These are phyloP conservation scores for Globisporangium barbulae DNA, from an alignment of 352 stramenopile genomes.

Conservation along the genomic window DNA sequence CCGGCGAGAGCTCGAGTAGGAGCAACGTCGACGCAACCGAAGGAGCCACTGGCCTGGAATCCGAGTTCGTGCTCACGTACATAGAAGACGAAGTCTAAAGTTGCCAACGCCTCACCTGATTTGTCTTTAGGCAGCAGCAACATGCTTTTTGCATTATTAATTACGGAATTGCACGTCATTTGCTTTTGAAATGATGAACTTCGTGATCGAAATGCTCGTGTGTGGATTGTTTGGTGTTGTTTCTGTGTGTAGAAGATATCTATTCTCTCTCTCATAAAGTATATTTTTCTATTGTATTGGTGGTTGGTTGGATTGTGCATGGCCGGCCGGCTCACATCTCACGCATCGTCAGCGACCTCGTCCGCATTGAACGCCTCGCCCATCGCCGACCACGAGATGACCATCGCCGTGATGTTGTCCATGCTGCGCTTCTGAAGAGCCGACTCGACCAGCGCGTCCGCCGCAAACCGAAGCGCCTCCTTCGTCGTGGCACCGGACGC, in stretches of 20 bases:
- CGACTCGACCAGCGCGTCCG: slow-evolving; percentile 61
- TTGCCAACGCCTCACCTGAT: not conserved
- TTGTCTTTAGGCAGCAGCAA: slow-evolving; percentile 7
- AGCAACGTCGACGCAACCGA: slow-evolving; percentile 11
- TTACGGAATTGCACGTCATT: slow-evolving; percentile 1
- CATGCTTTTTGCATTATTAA: not conserved
- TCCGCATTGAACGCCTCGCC: slow-evolving; percentile 16
- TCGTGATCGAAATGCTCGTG: not conserved
- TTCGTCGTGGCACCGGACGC: slow-evolving; percentile 26
- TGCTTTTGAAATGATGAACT: not conserved
- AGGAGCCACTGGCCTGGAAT: not conserved
- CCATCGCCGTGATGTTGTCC: slow-evolving; percentile 84
- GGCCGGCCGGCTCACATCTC: not conserved
- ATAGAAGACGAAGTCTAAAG: slow-evolving; percentile 20
- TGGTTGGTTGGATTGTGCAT: not conserved
- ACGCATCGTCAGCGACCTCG: slow-evolving; percentile 18
- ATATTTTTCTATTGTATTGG: slow-evolving; percentile 7
- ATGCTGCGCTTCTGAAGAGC: slow-evolving; percentile 67
- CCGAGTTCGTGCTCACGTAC: slow-evolving; percentile 22
- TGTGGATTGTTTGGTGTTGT: not conserved
- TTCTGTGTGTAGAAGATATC: slow-evolving; percentile 3
- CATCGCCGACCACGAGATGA: slow-evolving; percentile 48
- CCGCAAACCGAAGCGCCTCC: slow-evolving; percentile 55
- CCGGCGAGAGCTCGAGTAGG: slow-evolving; percentile 17
- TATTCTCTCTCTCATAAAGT: slow-evolving; percentile 10